Base-by-base conservation (phyloP, 2,329 filamentous ascomycete species). In the Lecanicillium sp. region DNA sequence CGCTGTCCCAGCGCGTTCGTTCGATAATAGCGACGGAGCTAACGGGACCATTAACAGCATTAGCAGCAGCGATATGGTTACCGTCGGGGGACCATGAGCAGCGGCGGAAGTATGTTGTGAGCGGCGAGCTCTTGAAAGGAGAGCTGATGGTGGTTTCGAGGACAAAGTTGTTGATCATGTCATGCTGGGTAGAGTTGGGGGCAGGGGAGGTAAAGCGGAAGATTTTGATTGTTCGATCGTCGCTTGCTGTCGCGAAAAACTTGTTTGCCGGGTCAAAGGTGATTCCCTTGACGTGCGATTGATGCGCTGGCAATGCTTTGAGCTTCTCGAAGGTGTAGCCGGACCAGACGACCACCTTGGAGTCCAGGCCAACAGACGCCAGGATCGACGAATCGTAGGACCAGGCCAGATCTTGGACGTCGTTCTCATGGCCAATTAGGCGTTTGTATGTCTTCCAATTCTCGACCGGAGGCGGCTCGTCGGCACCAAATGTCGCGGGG, bases 181-280 rank as follows among this genome's bases (percentile, higher is more conserved):
- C 92, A 57, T 97, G 87, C 39, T 90, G 81, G 1, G 87, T 94
- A 27, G 92, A 87, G 58, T 95, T 96, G 9, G 92, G 86, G 1
- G 83, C 77, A 0, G 92, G 89, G 2, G 90, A 84, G 3, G 86
- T 95, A 60, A 96, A 98, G 43, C 89, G 81, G 62, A 94, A 97
- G 52, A 98, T 87, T 59, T 94, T 94, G 62, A 98, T 94, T 3
- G 88, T 90, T 43, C 92, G 81, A 61, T 98, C 92, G 59, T 98
- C 92, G 64, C 88, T 95, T 3, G 94, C 89, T 0, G 94, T 98
- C 13, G 94, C 92, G 62, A 98, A 98, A 69, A 95, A 98, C 59
- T 97, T 98, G 68, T 97, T 97, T 30, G 92, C 92, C 1, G 92
- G 92, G 57, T 98, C 92, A 56, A 98, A 98, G 0, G 90, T 95